Percentiles rank a stretch among this genome's conserved stretches.
Evolutionary conservation across 2,329 filamentous ascomycete genomes (phyloP).

Genomic region (Hymenoscyphus occultus): DNA sequence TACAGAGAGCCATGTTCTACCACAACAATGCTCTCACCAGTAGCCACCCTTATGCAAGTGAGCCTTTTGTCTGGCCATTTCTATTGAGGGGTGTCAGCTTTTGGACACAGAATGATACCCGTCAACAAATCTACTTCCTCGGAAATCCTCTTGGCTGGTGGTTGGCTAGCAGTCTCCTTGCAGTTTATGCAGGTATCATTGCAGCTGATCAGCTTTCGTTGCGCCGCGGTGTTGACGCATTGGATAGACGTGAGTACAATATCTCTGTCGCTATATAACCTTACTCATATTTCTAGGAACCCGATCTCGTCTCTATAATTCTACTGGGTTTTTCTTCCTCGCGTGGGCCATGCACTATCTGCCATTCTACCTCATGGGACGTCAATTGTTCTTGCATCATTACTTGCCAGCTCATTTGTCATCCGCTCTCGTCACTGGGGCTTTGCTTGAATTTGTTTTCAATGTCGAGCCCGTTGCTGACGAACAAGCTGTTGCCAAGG

Average conservation of each 20-base stretch:
- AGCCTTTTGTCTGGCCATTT: constrained; percentile 97
- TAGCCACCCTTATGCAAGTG: constrained; percentile 92
- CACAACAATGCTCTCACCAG: constrained; percentile 98
- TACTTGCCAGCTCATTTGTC: constrained; percentile 94
- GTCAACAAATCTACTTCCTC: constrained; percentile 97
- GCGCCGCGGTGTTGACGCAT: constrained; percentile 85
- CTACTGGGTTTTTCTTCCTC: constrained; percentile 97
- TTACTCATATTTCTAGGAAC: constrained; percentile 55
- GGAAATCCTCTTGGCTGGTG: constrained; percentile 98
- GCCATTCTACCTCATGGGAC: constrained; percentile 97
- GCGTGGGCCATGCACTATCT: constrained; percentile 97
- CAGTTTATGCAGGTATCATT: constrained; percentile 89
- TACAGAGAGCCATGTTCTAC: constrained; percentile 98
- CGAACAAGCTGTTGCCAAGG: constrained; percentile 44
- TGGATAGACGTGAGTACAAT: constrained; percentile 83
- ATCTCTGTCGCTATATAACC: not conserved
- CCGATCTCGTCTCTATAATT: constrained; percentile 93
- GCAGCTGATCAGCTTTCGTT: constrained; percentile 91
- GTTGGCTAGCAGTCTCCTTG: constrained; percentile 86
- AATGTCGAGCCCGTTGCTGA: constrained; percentile 73
- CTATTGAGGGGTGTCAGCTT: constrained; percentile 95
- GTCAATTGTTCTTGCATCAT: constrained; percentile 96
- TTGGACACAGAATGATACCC: constrained; percentile 95
- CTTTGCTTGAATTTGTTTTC: constrained; percentile 93
- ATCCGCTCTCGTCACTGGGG: constrained; percentile 83